Percentiles rank a stretch among this genome's conserved stretches.
Evolutionary conservation across 1,139 yeast genomes (phyloP).

Genomic region (Pichia sp.): DNA sequence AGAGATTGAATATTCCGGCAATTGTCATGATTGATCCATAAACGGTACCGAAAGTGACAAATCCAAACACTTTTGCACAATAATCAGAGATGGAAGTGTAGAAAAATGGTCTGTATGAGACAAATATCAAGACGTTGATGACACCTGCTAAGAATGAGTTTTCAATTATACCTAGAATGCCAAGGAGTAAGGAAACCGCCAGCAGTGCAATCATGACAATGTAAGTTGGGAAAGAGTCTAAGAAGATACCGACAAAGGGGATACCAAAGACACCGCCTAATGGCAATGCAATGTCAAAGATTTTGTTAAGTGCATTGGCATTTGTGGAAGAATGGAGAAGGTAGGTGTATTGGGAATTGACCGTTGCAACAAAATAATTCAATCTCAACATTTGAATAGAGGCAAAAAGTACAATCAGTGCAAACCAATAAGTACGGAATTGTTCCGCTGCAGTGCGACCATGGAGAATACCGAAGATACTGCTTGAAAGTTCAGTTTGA

Average conservation of each 20-base stretch:
- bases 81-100: slow-evolving; percentile 57
- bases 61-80: slow-evolving; percentile 88
- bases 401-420: slow-evolving; percentile 46
- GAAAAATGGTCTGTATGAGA: slow-evolving; percentile 54
- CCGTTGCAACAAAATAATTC: slow-evolving; percentile 56
- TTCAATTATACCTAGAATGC: slow-evolving; percentile 30
- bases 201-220: slow-evolving; percentile 38
- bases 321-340: slow-evolving; percentile 36
- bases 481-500: slow-evolving; percentile 31
- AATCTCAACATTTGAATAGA: slow-evolving; percentile 59
- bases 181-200: slow-evolving; percentile 40
- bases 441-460: slow-evolving; percentile 44
- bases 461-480: slow-evolving; percentile 55
- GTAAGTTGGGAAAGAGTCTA: slow-evolving; percentile 48
- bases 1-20: slow-evolving; percentile 49
- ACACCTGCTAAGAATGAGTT: slow-evolving; percentile 28
- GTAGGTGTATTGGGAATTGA: slow-evolving; percentile 47
- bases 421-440: slow-evolving; percentile 47
- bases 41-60: slow-evolving; percentile 77
- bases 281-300: slow-evolving; percentile 55
- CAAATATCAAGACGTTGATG: slow-evolving; percentile 45
- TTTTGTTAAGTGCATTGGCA: slow-evolving; percentile 44
- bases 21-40: slow-evolving; percentile 56
- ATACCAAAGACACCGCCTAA: slow-evolving; percentile 52
- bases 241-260: slow-evolving; percentile 51